These are phyloP conservation scores for Candida jianshihensis DNA, from an alignment of 805 yeast genomes.

Conservation along the genomic window DNA sequence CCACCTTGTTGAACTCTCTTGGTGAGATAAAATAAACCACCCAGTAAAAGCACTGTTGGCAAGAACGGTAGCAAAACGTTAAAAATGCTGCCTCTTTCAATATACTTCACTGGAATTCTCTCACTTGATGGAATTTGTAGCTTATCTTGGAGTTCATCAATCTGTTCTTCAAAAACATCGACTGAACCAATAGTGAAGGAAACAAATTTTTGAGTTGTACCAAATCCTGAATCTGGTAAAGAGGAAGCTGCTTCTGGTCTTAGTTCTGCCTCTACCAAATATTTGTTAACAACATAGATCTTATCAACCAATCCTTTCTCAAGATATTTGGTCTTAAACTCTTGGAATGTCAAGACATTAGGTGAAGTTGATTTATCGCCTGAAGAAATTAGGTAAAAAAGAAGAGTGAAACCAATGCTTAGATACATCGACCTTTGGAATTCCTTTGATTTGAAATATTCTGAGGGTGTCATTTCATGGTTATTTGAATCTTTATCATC, in stretches of 20 bases:
- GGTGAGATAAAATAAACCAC: conserved; percentile 49
- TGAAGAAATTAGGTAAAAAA: conserved; percentile 29
- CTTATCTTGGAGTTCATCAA: conserved; percentile 65
- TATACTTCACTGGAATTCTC: conserved; percentile 71
- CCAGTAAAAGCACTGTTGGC: conserved; percentile 76
- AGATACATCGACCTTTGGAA: conserved; percentile 32
- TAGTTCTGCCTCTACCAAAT: conserved; percentile 63
- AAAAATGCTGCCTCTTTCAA: conserved; percentile 59
- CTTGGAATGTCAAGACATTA: conserved; percentile 57
- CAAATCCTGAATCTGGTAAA: conserved; percentile 23
- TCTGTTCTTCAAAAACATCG: conserved; percentile 76
- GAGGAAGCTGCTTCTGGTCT: conserved; percentile 32
- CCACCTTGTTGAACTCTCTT: conserved; percentile 37
- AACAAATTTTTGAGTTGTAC: conserved; percentile 37
- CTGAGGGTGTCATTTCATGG: conserved; percentile 24
- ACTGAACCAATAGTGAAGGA: conserved; percentile 85
- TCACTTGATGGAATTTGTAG: conserved; percentile 61
- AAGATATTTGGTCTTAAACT: conserved; percentile 72
- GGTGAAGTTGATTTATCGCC: conserved; percentile 17
- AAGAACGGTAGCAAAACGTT: conserved; percentile 61
- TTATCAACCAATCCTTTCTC: conserved; percentile 73
- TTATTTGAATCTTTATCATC: conserved; percentile 14
- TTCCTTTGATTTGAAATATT: conserved; percentile 36
- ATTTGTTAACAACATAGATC: conserved; percentile 66
- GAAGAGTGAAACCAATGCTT: conserved; percentile 30